Evolutionary conservation across 148 eudicot species (phyloP).

Genomic region (Camellia japonica): DNA sequence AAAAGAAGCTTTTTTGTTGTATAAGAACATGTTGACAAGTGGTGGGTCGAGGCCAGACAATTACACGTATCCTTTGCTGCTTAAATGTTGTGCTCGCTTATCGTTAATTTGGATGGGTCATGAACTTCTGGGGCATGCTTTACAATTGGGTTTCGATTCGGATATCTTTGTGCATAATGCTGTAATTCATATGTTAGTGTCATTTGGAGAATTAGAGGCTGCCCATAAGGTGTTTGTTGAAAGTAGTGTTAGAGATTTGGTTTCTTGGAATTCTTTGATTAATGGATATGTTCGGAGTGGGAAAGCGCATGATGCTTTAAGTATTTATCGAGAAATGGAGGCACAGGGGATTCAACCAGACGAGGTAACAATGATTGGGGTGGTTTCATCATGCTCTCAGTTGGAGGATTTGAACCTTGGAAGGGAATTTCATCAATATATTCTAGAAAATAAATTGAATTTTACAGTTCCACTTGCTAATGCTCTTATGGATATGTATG

Average conservation of each 20-base stretch:
- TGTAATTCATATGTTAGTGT: conserved; percentile 47
- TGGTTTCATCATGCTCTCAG: conserved; percentile 47
- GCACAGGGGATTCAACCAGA: conserved; percentile 41
- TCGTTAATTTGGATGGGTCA: conserved; percentile 30
- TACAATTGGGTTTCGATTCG: conserved; percentile 44
- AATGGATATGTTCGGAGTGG: conserved; percentile 59
- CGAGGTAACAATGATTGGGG: conserved; percentile 61
- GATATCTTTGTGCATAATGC: conserved; percentile 56
- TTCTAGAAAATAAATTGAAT: conserved; percentile 27
- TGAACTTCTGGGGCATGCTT: conserved; percentile 50
- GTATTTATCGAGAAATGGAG: conserved; percentile 46
- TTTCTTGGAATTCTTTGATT: conserved; percentile 59
- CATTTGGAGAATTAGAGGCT: conserved; percentile 33
- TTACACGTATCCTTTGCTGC: conserved; percentile 49
- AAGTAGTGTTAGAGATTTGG: conserved; percentile 60
- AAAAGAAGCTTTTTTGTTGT: conserved; percentile 30
- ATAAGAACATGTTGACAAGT: conserved; percentile 36
- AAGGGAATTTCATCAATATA: conserved; percentile 37
- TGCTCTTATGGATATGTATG: conserved; percentile 61
- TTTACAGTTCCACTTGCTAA: conserved; percentile 49
- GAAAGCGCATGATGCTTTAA: conserved; percentile 32
- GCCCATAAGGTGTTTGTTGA: conserved; percentile 60
- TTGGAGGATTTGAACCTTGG: conserved; percentile 44
- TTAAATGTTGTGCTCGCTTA: conserved; percentile 44
- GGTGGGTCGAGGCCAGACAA: conserved; percentile 40